These are phyloP conservation scores for Dinochytrium kinnereticum DNA, from an alignment of 371 early-diverging fungal genomes.

Conservation along the genomic window DNA sequence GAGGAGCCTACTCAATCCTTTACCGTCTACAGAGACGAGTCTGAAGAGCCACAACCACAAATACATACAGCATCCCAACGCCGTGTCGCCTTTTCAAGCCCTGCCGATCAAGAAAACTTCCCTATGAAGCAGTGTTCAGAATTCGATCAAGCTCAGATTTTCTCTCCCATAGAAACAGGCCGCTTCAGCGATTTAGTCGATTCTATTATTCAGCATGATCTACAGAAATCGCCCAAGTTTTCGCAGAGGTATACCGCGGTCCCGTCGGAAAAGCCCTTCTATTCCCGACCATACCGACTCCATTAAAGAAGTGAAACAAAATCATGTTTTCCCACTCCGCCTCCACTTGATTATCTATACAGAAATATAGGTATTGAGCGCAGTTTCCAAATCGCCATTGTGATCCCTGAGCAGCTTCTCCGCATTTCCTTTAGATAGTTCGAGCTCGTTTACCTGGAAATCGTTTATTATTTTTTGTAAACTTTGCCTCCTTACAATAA, in stretches of 20 bases:
- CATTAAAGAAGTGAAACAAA: neutral
- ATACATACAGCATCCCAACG: no score
- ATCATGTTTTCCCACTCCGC: neutral
- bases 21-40: no score
- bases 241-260: neutral
- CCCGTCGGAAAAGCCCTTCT: neutral
- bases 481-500: slow-evolving; percentile 20
- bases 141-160: no score
- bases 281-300: neutral
- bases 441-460: slow-evolving; percentile 24
- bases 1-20: no score
- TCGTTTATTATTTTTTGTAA: neutral
- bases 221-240: neutral
- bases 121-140: no score
- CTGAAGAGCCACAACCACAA: no score
- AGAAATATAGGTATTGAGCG: slow-evolving; percentile 16
- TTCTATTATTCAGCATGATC: neutral
- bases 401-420: slow-evolving; percentile 27
- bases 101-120: no score
- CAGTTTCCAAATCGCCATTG: slow-evolving; percentile 15
- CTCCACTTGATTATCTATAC: neutral
- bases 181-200: neutral
- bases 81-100: no score
- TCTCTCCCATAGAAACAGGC: no score
- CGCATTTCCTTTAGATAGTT: slow-evolving; percentile 15